These are phyloP conservation scores for Chloris gayana DNA, from an alignment of 176 grass and related monocot genomes.

Conservation along the genomic window DNA sequence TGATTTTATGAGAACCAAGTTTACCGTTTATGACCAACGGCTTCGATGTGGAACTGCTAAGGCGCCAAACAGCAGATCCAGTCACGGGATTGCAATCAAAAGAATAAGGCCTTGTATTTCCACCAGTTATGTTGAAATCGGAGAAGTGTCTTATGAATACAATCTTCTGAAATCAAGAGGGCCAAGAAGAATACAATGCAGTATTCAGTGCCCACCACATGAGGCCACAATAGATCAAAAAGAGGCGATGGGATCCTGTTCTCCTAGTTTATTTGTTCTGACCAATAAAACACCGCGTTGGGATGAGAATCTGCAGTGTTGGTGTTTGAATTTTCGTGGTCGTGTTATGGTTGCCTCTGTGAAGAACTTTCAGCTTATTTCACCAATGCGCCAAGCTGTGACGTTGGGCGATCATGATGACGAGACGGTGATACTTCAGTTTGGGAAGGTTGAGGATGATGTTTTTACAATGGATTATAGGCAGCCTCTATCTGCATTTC, in stretches of 20 bases:
- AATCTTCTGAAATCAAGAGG: slow-evolving; percentile 61
- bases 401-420: slow-evolving; percentile 33
- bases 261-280: slow-evolving; percentile 36
- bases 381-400: neutral
- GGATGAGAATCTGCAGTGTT: slow-evolving; percentile 68
- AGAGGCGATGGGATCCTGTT: neutral
- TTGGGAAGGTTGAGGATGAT: slow-evolving; percentile 59
- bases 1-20: slow-evolving; percentile 62
- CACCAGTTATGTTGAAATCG: slow-evolving; percentile 41
- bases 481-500: slow-evolving; percentile 54
- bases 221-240: neutral
- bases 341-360: slow-evolving; percentile 62
- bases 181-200: slow-evolving; percentile 59
- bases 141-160: slow-evolving; percentile 53
- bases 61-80: slow-evolving; percentile 41
- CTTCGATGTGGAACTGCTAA: slow-evolving; percentile 45
- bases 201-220: slow-evolving; percentile 36
- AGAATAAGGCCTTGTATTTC: slow-evolving; percentile 43
- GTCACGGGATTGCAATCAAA: slow-evolving; percentile 47
- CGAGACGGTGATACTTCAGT: slow-evolving; percentile 63
- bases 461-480: slow-evolving; percentile 76
- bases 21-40: slow-evolving; percentile 48
- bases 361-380: slow-evolving; percentile 75
- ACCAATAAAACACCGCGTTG: slow-evolving; percentile 62
- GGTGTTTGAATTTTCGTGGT: slow-evolving; percentile 67